Evolutionary conservation across 345 rosid genomes (phyloP), one percentile per base, ranked within the genome.

Genomic region (Eutrema heterophyllum): DNA sequence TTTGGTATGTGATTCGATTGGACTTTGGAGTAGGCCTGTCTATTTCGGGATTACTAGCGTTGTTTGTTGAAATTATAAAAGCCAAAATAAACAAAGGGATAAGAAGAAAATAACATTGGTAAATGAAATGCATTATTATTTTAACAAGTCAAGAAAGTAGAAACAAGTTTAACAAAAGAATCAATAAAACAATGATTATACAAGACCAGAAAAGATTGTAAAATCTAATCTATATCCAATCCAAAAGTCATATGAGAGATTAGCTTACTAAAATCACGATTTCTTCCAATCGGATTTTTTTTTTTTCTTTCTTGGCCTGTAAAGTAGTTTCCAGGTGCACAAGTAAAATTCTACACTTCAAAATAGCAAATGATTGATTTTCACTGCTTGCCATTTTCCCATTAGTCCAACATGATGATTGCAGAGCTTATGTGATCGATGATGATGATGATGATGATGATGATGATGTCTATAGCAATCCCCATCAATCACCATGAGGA

Each of bases 191-290:
- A 77, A 77, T 64, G 55, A 57, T 70, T 71, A 57, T 63, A 71
- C 56, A 71, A 50, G 71, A 71, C 67, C 61, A 64, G 71, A 64
- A 64, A 56, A 46, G 39, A 70, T 64, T 46, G 29, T 64, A 45
- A 62, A 69, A 63, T 55, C 52, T 70, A 76, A 76, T 52, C 64
- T 75, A 61, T 43, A 68, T 75, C 64, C 64, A 68, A 32, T 61
- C 69, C 64, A 75, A 61, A 75, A 52, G 70, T 76, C 52, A 15
- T 75, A 61, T 14, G 4, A 33, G 29, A 38, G 51, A 69, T 75
- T 62, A 76, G 65, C 59, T 61, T 68, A 69, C 79, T 76, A 55
- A 77, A 76, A 77, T 64, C 75, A 70, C 80, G 76, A 77, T 76
- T 46, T 69, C 45, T 69, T 62, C 45, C 50, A 76, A 69, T 69